phyloP scores from a whole-genome alignment of 441 rosid genomes.

The Gossypium lobatum region DNA sequence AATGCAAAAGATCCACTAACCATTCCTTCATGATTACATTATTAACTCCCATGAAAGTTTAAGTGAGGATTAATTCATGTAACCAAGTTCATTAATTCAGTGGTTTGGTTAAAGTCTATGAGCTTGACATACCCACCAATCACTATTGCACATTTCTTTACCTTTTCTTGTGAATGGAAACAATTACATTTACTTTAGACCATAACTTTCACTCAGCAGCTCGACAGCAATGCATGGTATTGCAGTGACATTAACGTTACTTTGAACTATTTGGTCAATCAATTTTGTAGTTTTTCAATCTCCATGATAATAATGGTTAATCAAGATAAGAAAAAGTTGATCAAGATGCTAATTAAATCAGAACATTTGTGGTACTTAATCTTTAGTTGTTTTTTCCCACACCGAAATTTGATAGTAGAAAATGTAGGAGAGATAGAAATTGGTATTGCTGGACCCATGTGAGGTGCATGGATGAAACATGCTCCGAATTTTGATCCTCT shows the following conservation, averaged over 20 bases:
- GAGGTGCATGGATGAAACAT: constrained; percentile 48
- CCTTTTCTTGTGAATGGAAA: neutral
- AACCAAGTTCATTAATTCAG: neutral
- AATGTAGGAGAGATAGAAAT: neutral
- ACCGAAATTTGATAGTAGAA: neutral
- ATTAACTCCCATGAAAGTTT: constrained; percentile 7
- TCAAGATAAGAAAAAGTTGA: neutral
- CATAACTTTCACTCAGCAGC: neutral
- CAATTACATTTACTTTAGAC: neutral
- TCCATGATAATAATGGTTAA: neutral
- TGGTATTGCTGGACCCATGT: constrained; percentile 21
- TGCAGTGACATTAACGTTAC: neutral
- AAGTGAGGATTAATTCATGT: neutral
- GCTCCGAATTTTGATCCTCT: constrained; percentile 38
- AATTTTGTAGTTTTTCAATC: neutral
- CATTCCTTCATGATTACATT: constrained; percentile 21
- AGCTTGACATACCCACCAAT: neutral
- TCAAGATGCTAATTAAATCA: too few species aligned
- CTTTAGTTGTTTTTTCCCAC: neutral
- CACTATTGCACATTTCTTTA: neutral
- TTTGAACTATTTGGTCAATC: neutral
- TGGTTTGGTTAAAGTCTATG: neutral
- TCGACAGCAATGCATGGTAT: neutral
- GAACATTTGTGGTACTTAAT: too few species aligned
- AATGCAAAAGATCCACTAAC: constrained; percentile 15